Evolutionary conservation across 2,329 filamentous ascomycete species (phyloP).

Genomic region (Apiospora rasikravindrae): DNA sequence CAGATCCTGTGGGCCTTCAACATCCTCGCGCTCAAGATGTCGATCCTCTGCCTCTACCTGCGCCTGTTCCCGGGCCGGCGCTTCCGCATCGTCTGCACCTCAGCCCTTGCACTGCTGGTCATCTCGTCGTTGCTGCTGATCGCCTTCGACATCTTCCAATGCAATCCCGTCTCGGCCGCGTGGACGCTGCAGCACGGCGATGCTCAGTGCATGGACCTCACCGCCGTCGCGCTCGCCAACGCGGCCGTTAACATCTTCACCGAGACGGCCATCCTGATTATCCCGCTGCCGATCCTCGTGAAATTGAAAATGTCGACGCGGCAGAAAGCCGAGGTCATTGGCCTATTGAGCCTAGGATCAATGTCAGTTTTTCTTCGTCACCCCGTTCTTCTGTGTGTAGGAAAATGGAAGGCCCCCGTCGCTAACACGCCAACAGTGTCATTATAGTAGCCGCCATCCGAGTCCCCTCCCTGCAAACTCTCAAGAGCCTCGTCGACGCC

Average conservation of each 20-base stretch:
- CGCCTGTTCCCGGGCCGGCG: conserved; percentile 3
- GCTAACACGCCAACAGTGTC: background rate
- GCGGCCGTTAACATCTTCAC: conserved; percentile 14
- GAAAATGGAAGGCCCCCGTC: background rate
- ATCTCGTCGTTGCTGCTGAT: background rate
- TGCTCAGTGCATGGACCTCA: conserved; percentile 14
- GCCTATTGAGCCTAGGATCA: background rate
- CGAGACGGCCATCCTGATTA: conserved; percentile 11
- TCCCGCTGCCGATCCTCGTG: conserved; percentile 4
- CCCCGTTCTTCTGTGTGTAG: background rate
- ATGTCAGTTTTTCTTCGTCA: background rate
- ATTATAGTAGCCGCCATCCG: conserved; percentile 3
- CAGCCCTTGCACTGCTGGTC: background rate
- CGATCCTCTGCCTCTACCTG: conserved; percentile 17
- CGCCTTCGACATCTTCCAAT: conserved; percentile 16
- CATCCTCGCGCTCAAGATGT: conserved; percentile 18
- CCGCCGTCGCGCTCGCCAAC: conserved; percentile 10
- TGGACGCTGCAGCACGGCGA: conserved; percentile 20
- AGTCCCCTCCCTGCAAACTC: conserved; percentile 12
- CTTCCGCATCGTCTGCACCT: background rate
- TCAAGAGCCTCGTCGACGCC: conserved; percentile 14
- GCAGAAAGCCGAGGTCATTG: conserved; percentile 12
- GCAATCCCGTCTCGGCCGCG: conserved; percentile 5
- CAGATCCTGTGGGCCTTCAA: conserved; percentile 21
- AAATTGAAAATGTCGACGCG: background rate